Evolutionary conservation across 106 monocot species (phyloP), one percentile per base, ranked within the genome.

Genomic region (Hemerocallis citrina): DNA sequence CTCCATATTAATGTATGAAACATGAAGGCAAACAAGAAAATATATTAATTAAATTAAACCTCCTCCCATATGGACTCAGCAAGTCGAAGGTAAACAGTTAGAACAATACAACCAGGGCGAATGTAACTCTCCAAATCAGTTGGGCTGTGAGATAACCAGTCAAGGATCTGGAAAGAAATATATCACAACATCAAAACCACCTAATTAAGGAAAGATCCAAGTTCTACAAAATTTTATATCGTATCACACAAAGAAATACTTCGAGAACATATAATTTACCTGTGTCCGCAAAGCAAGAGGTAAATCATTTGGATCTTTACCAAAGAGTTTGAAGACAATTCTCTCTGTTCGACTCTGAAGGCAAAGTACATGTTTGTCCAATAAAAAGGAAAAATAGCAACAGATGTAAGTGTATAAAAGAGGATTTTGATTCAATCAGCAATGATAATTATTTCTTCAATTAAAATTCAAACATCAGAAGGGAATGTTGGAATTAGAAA

Each of bases 41-140:
- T 29, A n/a, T n/a, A 39, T 25, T 38, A 23, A 23, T 57, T 24
- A 73, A 63, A 29, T 29, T 55, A 43, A 60, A 84, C 92, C 65
- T 92, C 61, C 43, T 79, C 74, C 92, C 88, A 92, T 25, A 25
- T 41, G 30, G 76, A 81, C 30, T 79, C 66, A 37, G 75, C 34
- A 49, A 82, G 57, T 4, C 77, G 72, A 69, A 93, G 77, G 57
- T 88, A 93, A 68, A 93, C 27, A 21, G 88, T 85, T 61, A 93
- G 72, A 79, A 93, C 52, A 29, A 93, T 68, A 61, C 93, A 93
- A 40, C 93, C 93, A 25, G 93, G 93, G 37, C 77, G 81, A 34
- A 93, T 89, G 55, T 93, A 93, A 69, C 93, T 85, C 57, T 93
- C 93, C 47, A 93, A 82, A 21, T 93, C 93, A n/a, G 72, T 79